phyloP scores from a whole-genome alignment of 2,329 filamentous ascomycete genomes.

The Moelleriella libera region DNA sequence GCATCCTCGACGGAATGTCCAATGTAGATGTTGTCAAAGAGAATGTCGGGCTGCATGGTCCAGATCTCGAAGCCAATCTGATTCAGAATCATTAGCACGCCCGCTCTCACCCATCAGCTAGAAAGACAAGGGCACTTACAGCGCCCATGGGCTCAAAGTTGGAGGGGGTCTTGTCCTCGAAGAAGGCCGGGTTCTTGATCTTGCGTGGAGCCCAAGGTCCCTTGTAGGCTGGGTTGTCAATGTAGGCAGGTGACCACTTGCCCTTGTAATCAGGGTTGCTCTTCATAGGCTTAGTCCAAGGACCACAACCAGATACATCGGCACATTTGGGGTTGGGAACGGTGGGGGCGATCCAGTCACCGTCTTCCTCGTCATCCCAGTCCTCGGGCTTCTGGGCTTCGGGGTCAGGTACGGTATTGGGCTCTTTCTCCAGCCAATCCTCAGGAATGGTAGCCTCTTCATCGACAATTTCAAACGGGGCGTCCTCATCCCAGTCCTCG shows the following conservation, averaged over 20 bases:
- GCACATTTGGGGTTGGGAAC: conserved; percentile 93
- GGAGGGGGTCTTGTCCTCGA: conserved; percentile 89
- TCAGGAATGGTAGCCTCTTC: conserved; percentile 82
- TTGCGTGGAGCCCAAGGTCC: conserved; percentile 86
- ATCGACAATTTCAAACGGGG: conserved; percentile 89
- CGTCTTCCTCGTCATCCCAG: conserved; percentile 99
- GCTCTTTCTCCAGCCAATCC: conserved; percentile 91
- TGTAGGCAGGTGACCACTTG: conserved; percentile 86
- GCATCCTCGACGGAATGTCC: conserved; percentile 93
- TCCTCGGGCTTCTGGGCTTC: conserved; percentile 96
- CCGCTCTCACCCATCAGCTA: neutral
- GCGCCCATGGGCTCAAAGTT: conserved; percentile 98
- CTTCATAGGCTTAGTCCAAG: conserved; percentile 83
- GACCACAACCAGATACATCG: conserved; percentile 84
- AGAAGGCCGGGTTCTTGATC: conserved; percentile 94
- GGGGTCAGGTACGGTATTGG: conserved; percentile 71
- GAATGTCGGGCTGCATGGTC: conserved; percentile 98
- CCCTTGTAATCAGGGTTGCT: conserved; percentile 97
- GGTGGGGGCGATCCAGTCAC: conserved; percentile 85
- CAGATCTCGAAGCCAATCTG: conserved; percentile 98
- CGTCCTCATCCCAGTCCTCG: conserved; percentile 98
- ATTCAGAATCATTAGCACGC: conserved; percentile 4
- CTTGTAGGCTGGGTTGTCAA: conserved; percentile 98
- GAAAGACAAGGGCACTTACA: conserved; percentile 42
- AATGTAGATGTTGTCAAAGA: conserved; percentile 99